Conservation (phyloP, 129 eudicot genomes). For the Flaveria ramosissima region DNA sequence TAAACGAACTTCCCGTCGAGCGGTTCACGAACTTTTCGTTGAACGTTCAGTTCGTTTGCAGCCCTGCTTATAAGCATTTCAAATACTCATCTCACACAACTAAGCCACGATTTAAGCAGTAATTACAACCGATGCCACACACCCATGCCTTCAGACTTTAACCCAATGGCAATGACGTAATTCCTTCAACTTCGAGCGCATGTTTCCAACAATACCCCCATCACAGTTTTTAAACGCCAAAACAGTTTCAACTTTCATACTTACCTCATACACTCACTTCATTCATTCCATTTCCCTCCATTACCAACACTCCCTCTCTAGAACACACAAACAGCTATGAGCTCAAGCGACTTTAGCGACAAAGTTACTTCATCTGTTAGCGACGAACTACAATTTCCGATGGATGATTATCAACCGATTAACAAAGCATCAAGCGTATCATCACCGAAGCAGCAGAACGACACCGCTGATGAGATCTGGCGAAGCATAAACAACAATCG, state of each 20-base stretch:
- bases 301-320: slow-evolving; percentile 9
- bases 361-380: not conserved
- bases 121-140: slow-evolving; percentile 20
- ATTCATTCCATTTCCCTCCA: slow-evolving; percentile 3
- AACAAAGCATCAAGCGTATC: slow-evolving; percentile 12
- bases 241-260: slow-evolving; percentile 8
- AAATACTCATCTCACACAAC: not conserved
- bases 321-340: not conserved
- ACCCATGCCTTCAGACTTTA: not conserved
- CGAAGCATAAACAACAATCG: slow-evolving; percentile 18
- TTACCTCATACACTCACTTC: slow-evolving; percentile 22
- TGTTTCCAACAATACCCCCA: slow-evolving; percentile 12
- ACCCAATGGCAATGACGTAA: slow-evolving; percentile 16
- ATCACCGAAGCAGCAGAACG: not conserved
- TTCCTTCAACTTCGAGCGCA: not conserved
- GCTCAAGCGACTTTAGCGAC: not conserved
- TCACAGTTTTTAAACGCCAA: slow-evolving; percentile 5
- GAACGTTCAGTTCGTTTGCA: too few relatives aligned
- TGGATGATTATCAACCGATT: slow-evolving; percentile 19
- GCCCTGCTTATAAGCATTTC: not conserved
- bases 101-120: slow-evolving; percentile 13
- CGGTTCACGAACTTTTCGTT: too few relatives aligned
- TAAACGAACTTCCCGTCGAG: too few relatives aligned
- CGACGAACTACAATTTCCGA: slow-evolving; percentile 30
- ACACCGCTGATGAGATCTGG: slow-evolving; percentile 31